Percentiles rank a stretch among this genome's conserved stretches.
Conservation (phyloP, 2,329 filamentous ascomycete species). For the Claviceps digitariae region DNA sequence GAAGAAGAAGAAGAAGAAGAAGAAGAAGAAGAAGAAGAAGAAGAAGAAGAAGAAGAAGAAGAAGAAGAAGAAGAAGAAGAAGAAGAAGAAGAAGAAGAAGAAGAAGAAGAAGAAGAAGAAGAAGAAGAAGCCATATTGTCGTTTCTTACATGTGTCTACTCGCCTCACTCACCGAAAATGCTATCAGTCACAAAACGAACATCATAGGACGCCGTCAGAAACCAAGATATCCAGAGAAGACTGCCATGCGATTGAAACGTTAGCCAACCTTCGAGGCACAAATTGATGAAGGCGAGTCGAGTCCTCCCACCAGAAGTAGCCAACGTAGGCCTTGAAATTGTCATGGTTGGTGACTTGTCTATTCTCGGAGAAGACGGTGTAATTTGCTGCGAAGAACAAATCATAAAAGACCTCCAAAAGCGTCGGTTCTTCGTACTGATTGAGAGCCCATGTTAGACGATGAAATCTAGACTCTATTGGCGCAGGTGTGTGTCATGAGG, state of each 20-base stretch:
- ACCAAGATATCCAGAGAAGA: conserved; percentile 57
- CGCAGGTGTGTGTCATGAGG: not conserved
- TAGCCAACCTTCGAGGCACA: not conserved
- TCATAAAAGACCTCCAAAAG: conserved; percentile 25
- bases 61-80: too few relatives aligned
- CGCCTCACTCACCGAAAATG: conserved; percentile 33
- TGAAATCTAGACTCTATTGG: not conserved
- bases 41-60: too few relatives aligned
- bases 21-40: not conserved
- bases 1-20: too few relatives aligned
- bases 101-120: not conserved
- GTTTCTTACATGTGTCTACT: not conserved
- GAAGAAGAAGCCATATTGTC: not conserved
- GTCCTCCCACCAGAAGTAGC: conserved; percentile 20
- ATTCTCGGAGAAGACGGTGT: conserved; percentile 40
- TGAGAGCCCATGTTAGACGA: not conserved
- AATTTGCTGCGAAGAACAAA: conserved; percentile 40
- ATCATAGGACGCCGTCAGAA: conserved; percentile 49
- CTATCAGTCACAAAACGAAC: conserved; percentile 52
- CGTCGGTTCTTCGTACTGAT: conserved; percentile 22
- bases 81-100: not conserved
- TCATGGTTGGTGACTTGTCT: conserved; percentile 18
- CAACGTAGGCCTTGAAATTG: conserved; percentile 22
- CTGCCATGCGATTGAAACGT: conserved; percentile 13
- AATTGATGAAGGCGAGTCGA: not conserved